Percentiles rank a stretch among this genome's conserved stretches.
Conservation (phyloP, 2,329 filamentous ascomycete genomes). For the Monilinia laxa region DNA sequence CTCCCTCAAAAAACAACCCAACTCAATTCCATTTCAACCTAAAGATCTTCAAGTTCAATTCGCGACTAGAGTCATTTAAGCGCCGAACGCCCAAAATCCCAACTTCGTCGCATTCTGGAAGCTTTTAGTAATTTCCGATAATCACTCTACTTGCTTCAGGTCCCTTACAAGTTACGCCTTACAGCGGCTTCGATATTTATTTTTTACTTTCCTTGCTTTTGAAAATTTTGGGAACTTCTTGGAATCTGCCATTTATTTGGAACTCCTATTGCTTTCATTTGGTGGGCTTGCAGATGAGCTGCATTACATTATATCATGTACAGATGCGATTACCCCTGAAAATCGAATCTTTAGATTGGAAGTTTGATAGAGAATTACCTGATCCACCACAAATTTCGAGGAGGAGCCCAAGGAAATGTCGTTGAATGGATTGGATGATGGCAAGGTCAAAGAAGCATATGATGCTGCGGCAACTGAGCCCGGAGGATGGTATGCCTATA, state of each 20-base stretch:
- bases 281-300: constrained; percentile 33
- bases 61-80: constrained; percentile 19
- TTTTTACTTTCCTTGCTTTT: neutral
- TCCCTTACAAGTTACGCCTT: neutral
- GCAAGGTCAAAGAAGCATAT: constrained; percentile 79
- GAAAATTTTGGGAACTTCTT: neutral
- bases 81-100: constrained; percentile 5
- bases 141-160: constrained; percentile 15
- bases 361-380: constrained; percentile 13
- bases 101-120: constrained; percentile 18
- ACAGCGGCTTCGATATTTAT: neutral
- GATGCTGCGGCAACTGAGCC: constrained; percentile 76
- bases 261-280: constrained; percentile 20
- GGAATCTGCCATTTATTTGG: constrained; percentile 13
- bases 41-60: constrained; percentile 9
- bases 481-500: constrained; percentile 74
- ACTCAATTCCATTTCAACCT: neutral
- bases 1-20: no score
- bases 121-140: constrained; percentile 22
- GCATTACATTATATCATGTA: constrained; percentile 36
- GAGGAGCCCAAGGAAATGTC: constrained; percentile 63
- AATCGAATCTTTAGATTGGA: constrained; percentile 27
- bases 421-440: constrained; percentile 88
- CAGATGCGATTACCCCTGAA: constrained; percentile 36
- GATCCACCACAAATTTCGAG: constrained; percentile 17